Evolutionary conservation across 306 rosid genomes (phyloP).

Genomic region (Vigna radiata): DNA sequence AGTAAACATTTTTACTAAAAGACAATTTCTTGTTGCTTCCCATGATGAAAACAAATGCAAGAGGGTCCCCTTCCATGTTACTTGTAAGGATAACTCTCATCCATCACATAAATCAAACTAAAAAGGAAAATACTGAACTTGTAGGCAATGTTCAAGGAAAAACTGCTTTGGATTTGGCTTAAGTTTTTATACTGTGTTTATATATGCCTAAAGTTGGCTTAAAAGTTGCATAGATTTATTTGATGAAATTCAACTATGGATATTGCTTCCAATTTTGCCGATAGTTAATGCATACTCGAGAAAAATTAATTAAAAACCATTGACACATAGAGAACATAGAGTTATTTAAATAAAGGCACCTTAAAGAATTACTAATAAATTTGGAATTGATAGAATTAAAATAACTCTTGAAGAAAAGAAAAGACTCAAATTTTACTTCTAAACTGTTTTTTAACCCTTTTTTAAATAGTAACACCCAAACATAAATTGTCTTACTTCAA

Average conservation of each 20-base stretch:
- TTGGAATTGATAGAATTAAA: background rate
- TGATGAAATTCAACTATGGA: too few relatives aligned
- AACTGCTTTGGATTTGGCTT: too few relatives aligned
- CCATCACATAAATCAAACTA: background rate
- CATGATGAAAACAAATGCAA: background rate
- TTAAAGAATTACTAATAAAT: background rate
- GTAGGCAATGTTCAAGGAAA: background rate
- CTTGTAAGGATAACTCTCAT: background rate
- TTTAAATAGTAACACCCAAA: background rate
- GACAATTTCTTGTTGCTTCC: background rate
- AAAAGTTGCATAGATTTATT: too few relatives aligned
- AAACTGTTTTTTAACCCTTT: too few relatives aligned
- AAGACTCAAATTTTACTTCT: background rate
- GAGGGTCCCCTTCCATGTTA: background rate
- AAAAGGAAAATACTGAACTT: too few relatives aligned
- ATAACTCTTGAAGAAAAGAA: background rate
- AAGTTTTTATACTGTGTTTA: background rate
- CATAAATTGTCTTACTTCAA: background rate
- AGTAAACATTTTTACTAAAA: background rate
- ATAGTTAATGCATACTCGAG: too few relatives aligned
- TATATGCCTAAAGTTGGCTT: background rate
- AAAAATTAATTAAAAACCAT: too few relatives aligned
- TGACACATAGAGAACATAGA: too few relatives aligned
- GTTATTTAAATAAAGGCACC: background rate
- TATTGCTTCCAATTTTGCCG: too few relatives aligned